Base-by-base conservation (phyloP, 768 basidiomycete species). In the Xanthoconium stramineum region DNA sequence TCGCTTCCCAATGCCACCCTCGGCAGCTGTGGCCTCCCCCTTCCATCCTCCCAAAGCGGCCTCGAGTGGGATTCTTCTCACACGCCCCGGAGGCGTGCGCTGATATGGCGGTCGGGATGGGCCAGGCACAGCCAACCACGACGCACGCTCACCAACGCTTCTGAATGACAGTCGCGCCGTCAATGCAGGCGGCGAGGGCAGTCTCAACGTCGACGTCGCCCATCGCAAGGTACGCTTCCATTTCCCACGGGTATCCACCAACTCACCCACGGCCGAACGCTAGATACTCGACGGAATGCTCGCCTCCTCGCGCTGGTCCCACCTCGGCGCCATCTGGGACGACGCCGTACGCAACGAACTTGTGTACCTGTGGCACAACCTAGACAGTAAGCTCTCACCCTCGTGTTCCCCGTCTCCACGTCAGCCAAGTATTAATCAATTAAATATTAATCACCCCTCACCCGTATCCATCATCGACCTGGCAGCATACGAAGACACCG, bases 231-330 rank as follows among this genome's bases (percentile, higher is more conserved):
- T 79, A 51, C 32, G 72, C 60, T 11, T 36, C 24, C 17, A 3
- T 28, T 14, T 17, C 37, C 7, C 8, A 35, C 33, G 33, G 20
- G 6, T 20, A 36, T 14, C 6, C 19, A 45, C 28, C 8, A 9
- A 29, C 14, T 15, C 29, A 45, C 29, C 3, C 29, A 10, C 38
- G 17, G 15, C 32, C 45, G 29, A 13, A 35, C 13, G 6, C 12
- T 29, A 88, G 85, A 77, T 85, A 38, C 76, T 88, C 32, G 81
- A 88, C 20, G 55, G 62, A 15, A 79, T 88, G 73, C 76, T 88
- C 15, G 67, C 62, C 0, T 72, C 75, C 7, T 62, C 75, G 0
- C 74, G 77, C 29, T 89, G 85, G 84, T 61, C 74, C 1, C 69
- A 76, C 29, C 68, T 88, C n/a, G 78, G 75, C 1, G 40, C 66